Percentiles rank a stretch among this genome's conserved stretches.
phyloP scores from a whole-genome alignment of 345 rosid species.

The Euphorbia tirucalli region DNA sequence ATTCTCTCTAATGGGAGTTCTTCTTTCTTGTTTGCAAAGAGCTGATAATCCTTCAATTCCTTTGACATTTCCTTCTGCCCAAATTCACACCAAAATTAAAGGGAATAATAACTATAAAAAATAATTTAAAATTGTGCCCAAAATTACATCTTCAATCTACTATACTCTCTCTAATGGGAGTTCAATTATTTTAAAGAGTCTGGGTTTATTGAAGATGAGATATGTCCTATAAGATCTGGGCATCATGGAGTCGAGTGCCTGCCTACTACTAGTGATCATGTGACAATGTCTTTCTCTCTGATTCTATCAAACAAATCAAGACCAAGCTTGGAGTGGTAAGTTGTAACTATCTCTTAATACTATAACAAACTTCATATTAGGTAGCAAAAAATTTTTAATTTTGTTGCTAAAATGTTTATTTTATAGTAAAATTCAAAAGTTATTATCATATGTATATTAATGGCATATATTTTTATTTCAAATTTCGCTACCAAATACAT shows the following conservation, averaged over 20 bases:
- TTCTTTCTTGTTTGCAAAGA: too few species aligned
- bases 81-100: neutral
- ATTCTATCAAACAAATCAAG: slow-evolving; percentile 41
- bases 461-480: too few species aligned
- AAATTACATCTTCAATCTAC: slow-evolving; percentile 11
- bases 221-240: too few species aligned
- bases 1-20: too few species aligned
- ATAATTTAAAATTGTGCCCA: neutral
- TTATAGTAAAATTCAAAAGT: too few species aligned
- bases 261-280: slow-evolving; percentile 24
- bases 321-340: slow-evolving; percentile 32
- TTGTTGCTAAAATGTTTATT: too few species aligned
- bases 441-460: too few species aligned
- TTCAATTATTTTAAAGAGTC: slow-evolving; percentile 31
- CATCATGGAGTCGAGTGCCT: slow-evolving; percentile 27
- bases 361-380: neutral
- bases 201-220: slow-evolving; percentile 32
- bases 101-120: neutral
- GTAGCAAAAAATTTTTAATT: too few species aligned
- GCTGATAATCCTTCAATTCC: too few species aligned
- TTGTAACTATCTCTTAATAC: neutral
- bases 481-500: too few species aligned
- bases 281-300: slow-evolving; percentile 36
- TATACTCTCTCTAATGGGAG: slow-evolving; percentile 32
- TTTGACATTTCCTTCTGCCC: slow-evolving; percentile 39